These are phyloP conservation scores for Crataegus laevigata DNA, from an alignment of 306 rosid genomes.

Conservation along the genomic window DNA sequence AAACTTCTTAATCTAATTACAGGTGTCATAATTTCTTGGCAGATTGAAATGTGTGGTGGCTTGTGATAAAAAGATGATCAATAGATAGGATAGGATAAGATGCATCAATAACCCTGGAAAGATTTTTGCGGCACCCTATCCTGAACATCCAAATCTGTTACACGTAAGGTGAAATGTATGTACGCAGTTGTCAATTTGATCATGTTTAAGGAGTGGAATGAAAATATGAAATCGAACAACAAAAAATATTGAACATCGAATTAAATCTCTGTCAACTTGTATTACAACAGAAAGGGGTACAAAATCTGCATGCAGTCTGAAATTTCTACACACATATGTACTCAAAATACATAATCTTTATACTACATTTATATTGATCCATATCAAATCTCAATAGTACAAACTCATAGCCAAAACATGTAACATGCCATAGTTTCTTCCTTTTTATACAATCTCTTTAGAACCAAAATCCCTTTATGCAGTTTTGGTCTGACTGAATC, in stretches of 20 bases:
- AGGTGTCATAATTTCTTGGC: too few relatives aligned
- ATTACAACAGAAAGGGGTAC: not conserved
- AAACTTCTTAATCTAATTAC: too few relatives aligned
- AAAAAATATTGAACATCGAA: not conserved
- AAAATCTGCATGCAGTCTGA: not conserved
- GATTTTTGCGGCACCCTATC: too few relatives aligned
- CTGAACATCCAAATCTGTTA: too few relatives aligned
- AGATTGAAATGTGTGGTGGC: too few relatives aligned
- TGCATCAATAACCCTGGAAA: too few relatives aligned
- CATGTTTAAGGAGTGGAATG: not conserved
- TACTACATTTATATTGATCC: not conserved
- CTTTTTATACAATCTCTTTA: constrained; percentile 20
- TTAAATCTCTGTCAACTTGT: not conserved
- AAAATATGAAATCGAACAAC: not conserved
- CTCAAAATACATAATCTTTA: not conserved
- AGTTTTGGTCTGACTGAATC: constrained; percentile 20
- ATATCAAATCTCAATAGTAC: constrained; percentile 6
- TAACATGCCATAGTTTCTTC: constrained; percentile 13
- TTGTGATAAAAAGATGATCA: too few relatives aligned
- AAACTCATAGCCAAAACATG: constrained; percentile 24
- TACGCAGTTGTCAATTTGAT: not conserved
- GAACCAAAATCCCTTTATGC: constrained; percentile 7
- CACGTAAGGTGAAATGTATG: not conserved
- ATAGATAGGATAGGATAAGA: too few relatives aligned
- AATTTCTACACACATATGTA: not conserved